Conservation (phyloP, 2,329 filamentous ascomycete genomes). For the Teratosphaeria gauchensis region DNA sequence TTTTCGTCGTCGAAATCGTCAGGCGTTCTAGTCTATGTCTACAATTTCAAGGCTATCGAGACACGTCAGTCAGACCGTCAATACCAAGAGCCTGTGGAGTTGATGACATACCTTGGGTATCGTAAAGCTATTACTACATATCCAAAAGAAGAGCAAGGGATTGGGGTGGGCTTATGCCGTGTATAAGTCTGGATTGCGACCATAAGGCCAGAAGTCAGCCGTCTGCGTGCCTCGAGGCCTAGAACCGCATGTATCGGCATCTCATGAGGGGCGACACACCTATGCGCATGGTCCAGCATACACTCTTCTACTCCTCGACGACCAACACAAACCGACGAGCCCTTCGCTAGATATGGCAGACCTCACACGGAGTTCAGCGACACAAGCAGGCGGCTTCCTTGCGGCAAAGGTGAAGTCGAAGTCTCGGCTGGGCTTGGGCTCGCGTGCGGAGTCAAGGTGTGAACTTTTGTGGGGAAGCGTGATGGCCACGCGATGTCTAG, state of each 20-base stretch:
- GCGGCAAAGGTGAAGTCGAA: background rate
- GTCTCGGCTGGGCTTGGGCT: background rate
- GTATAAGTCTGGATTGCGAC: slow-evolving; percentile 11
- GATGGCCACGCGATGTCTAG: slow-evolving; percentile 2
- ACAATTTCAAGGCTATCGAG: slow-evolving; percentile 14
- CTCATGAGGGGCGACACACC: slow-evolving; percentile 8
- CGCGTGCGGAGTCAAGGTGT: background rate
- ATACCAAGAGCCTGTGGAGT: background rate
- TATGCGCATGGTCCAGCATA: slow-evolving; percentile 21
- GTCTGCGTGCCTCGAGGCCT: background rate
- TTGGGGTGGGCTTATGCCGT: slow-evolving; percentile 11
- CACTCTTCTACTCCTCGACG: slow-evolving; percentile 9
- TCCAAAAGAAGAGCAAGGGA: slow-evolving; percentile 9
- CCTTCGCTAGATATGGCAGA: background rate
- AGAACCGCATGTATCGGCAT: background rate
- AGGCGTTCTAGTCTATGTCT: slow-evolving; percentile 25
- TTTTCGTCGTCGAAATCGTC: slow-evolving; percentile 21
- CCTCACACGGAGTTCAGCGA: slow-evolving; percentile 11
- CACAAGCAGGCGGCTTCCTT: background rate
- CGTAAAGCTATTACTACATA: slow-evolving; percentile 21
- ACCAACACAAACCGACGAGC: slow-evolving; percentile 9
- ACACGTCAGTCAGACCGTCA: background rate
- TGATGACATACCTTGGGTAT: slow-evolving; percentile 8
- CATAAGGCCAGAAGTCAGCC: background rate
- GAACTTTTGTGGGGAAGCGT: slow-evolving; percentile 3